A percentile compares a stretch with the other conserved stretches of the same genome.
These are phyloP conservation scores for Claviceps digitariae DNA, from an alignment of 2,329 filamentous ascomycete species.

Conservation along the genomic window DNA sequence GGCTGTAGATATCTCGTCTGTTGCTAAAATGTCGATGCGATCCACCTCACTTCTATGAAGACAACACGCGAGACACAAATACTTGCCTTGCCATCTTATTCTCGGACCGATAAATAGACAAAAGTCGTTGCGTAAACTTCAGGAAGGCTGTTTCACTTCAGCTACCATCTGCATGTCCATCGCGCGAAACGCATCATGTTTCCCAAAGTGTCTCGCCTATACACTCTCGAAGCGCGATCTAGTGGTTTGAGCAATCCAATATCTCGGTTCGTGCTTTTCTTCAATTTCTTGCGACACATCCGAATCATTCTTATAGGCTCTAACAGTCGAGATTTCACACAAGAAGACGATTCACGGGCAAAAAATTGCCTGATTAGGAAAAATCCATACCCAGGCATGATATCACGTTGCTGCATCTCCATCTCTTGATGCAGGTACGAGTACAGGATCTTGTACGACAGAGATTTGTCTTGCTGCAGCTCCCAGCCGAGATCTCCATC, in stretches of 20 bases:
- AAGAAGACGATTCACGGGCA: neutral
- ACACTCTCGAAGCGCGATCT: neutral
- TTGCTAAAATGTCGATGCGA: too few species aligned
- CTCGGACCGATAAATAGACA: too few species aligned
- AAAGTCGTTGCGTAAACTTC: neutral
- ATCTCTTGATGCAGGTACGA: neutral
- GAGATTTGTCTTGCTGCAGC: neutral
- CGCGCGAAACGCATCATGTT: neutral
- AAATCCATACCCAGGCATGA: neutral
- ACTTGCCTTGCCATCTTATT: too few species aligned
- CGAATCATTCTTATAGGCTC: neutral
- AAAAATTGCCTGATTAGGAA: neutral
- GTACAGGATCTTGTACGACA: neutral
- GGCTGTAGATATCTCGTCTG: too few species aligned
- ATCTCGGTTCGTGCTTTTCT: neutral
- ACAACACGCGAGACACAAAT: neutral
- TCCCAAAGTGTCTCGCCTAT: neutral
- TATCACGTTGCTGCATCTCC: neutral
- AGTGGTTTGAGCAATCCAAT: neutral
- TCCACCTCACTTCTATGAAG: too few species aligned
- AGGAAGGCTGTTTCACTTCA: neutral
- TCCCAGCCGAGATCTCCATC: constrained; percentile 1
- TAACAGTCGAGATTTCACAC: neutral
- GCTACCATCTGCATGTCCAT: neutral
- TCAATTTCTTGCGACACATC: neutral